These are phyloP conservation scores for Sparassis latifolia DNA, from an alignment of 1,284 basidiomycete genomes.

Conservation along the genomic window DNA sequence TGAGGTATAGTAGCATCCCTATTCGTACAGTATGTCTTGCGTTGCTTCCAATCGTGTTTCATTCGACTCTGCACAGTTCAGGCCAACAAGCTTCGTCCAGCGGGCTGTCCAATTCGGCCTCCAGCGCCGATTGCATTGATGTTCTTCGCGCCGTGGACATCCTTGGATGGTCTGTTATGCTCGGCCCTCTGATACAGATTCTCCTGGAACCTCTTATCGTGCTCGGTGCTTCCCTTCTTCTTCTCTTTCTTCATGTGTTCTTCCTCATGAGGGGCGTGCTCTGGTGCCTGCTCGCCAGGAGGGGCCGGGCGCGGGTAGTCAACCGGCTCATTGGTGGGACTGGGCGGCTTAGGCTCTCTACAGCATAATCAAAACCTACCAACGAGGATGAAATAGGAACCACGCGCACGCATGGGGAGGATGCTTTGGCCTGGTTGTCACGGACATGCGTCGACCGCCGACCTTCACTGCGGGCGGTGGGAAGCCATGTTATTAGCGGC, in stretches of 20 bases:
- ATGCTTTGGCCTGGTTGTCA: constrained; percentile 35
- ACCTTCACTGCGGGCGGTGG: constrained; percentile 46
- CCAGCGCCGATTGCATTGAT: constrained; percentile 31
- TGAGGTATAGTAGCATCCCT: background rate
- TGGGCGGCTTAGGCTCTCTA: constrained; percentile 24
- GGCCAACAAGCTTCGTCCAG: constrained; percentile 36
- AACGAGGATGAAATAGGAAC: background rate
- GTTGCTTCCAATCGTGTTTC: background rate
- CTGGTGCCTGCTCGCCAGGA: constrained; percentile 34
- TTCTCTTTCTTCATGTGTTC: constrained; percentile 42
- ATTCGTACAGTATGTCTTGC: constrained; percentile 2
- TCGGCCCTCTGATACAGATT: constrained; percentile 42
- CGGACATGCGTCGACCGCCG: constrained; percentile 54
- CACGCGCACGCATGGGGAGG: constrained; percentile 28
- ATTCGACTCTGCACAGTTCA: constrained; percentile 19
- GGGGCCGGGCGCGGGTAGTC: constrained; percentile 61
- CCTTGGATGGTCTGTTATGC: constrained; percentile 45
- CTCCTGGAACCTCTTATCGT: constrained; percentile 45
- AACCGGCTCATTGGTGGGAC: constrained; percentile 24
- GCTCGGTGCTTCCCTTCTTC: constrained; percentile 34
- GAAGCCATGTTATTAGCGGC: background rate
- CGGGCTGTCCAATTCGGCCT: constrained; percentile 55
- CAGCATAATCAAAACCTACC: background rate
- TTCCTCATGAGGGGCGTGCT: constrained; percentile 43
- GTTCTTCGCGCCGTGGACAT: constrained; percentile 29